These are phyloP conservation scores for Kalanchoe fedtschenkoi DNA, from an alignment of 164 flowering plant genomes.

Conservation along the genomic window DNA sequence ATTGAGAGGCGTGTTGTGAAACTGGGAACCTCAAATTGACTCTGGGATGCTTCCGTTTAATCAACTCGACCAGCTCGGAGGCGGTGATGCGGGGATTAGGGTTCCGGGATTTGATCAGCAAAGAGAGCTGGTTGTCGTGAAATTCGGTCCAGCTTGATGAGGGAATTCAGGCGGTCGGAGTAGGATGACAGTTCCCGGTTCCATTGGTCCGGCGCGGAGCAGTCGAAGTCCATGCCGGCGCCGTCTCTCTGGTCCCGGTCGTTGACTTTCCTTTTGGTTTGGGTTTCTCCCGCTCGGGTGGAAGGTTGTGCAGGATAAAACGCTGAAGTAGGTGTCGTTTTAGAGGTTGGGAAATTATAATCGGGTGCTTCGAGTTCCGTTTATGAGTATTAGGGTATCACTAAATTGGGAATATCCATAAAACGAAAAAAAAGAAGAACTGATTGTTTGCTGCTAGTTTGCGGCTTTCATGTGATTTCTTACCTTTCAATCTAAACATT, in stretches of 20 bases:
- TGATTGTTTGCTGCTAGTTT: too few relatives aligned
- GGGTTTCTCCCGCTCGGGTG: neutral
- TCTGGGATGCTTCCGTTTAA: slow-evolving; percentile 82
- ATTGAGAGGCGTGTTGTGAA: too few relatives aligned
- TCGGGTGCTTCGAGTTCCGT: too few relatives aligned
- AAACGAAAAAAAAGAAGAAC: too few relatives aligned
- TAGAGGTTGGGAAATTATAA: too few relatives aligned
- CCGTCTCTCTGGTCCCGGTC: too few relatives aligned
- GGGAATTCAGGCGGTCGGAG: slow-evolving; percentile 28
- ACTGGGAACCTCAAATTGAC: slow-evolving; percentile 94
- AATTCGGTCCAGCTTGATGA: slow-evolving; percentile 48
- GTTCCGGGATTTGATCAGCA: slow-evolving; percentile 44
- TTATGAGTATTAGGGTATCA: too few relatives aligned
- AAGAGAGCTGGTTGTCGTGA: slow-evolving; percentile 55
- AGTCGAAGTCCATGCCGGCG: slow-evolving; percentile 38
- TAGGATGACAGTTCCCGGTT: slow-evolving; percentile 32
- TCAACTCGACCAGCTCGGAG: slow-evolving; percentile 60
- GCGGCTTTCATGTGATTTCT: too few relatives aligned
- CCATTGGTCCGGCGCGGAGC: slow-evolving; percentile 26
- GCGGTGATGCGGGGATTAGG: slow-evolving; percentile 66
- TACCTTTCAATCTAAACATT: too few relatives aligned
- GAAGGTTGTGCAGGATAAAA: too few relatives aligned
- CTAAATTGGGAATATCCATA: too few relatives aligned
- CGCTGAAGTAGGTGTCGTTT: too few relatives aligned
- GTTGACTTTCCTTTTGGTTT: neutral